Base-by-base conservation (phyloP, 2,329 filamentous ascomycete species). In the Truncatella angustata region DNA sequence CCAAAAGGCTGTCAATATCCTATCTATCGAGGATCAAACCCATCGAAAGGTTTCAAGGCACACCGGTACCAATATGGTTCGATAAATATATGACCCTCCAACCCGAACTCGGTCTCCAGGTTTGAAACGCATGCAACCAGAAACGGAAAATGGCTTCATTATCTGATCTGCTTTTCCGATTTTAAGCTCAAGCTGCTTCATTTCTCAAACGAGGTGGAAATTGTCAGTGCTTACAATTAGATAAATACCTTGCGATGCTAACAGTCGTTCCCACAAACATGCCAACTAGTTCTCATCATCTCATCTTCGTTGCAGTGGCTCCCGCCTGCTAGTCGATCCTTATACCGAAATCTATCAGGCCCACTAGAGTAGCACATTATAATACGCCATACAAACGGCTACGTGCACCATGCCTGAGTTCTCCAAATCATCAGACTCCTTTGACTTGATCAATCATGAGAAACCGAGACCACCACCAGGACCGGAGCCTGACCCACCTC, bases 401-500 rank as follows among this genome's bases (percentile, higher is more conserved):
- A 28, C 12, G 12, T n/a, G n/a, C n/a, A n/a, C 10, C 21, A 44
- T 23, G 23, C 24, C 5, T n/a, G 40, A 44, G 12, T 24, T 28
- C 24, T 6, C 23, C 6, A 20, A 26, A n/a, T 7, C 9, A 4
- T 24, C 45, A 36, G 45, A 11, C 7, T 32, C 16, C 16, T n/a
- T 40, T 16, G 16, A 30, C n/a, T 21, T 12, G 16, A 20, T 18
- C 20, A 34, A 51, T 12, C 46, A 32, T n/a, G 51, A 63, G 52
- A 66, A 60, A 24, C 66, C 66, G 7, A 43, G 56, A 20, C 66
- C 66, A 30, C 61, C 62, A 46, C 66, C 66, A 34, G 60, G 54
- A 21, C 66, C 66, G 16, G 62, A 66, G 28, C 65, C 66, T 42
- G 63, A 64, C 12, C 62, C 60, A 4, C 66, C 66, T 30, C 58